These are phyloP conservation scores for Calonectria hawksworthii DNA, from an alignment of 2,329 filamentous ascomycete species.

Conservation along the genomic window DNA sequence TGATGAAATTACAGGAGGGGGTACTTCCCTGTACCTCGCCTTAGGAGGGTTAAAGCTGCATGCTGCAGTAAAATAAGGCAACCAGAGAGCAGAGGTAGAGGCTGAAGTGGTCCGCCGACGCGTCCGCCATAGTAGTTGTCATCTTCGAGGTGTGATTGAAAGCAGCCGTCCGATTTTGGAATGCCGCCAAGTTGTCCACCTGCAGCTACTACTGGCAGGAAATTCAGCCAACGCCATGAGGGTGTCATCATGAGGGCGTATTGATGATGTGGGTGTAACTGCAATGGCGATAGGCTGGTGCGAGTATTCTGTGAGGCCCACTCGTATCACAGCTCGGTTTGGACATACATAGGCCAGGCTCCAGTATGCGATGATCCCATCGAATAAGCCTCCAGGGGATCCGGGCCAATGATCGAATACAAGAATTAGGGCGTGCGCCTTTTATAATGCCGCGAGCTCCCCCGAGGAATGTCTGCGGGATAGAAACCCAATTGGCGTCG, in stretches of 20 bases:
- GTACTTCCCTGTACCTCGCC: not conserved
- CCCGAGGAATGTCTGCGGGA: fast-evolving
- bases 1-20: not conserved
- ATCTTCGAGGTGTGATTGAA: not conserved
- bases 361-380: not conserved
- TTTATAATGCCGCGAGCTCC: not conserved
- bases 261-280: not conserved
- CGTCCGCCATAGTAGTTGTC: not conserved
- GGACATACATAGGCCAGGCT: not conserved
- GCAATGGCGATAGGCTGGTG: not conserved
- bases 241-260: not conserved
- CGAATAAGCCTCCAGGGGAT: not conserved
- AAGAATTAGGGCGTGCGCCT: not conserved
- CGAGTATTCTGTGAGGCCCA: not conserved
- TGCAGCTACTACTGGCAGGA: not conserved
- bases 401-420: not conserved
- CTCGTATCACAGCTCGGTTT: not conserved
- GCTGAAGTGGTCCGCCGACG: not conserved
- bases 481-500: not conserved
- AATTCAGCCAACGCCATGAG: not conserved
- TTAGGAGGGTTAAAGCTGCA: not conserved
- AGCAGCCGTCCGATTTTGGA: not conserved
- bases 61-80: not conserved
- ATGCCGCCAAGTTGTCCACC: not conserved
- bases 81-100: not conserved